These are phyloP conservation scores for Hypoxylon sp. DNA, from an alignment of 2,329 filamentous ascomycete species.

Conservation along the genomic window DNA sequence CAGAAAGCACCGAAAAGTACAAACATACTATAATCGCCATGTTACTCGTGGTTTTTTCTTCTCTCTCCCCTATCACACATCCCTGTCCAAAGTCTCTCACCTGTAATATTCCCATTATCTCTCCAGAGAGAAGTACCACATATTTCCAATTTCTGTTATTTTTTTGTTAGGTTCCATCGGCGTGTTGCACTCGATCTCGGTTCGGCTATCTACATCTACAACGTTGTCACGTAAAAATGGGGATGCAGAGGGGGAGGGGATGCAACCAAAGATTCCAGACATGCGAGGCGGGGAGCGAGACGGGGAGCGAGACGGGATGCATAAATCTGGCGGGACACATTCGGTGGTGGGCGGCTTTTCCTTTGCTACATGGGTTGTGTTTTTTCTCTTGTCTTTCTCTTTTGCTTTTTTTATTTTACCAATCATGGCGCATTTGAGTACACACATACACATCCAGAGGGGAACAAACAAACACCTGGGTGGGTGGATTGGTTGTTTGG, in stretches of 20 bases:
- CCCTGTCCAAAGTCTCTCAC: background rate
- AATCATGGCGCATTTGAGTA: slow-evolving; percentile 24
- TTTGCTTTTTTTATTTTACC: slow-evolving; percentile 33
- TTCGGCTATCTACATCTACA: slow-evolving; percentile 34
- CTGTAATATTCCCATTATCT: slow-evolving; percentile 13
- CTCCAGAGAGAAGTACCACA: slow-evolving; percentile 9
- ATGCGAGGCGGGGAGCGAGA: background rate
- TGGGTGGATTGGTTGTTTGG: too few species aligned
- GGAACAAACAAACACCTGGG: slow-evolving; percentile 20
- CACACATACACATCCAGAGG: slow-evolving; percentile 25
- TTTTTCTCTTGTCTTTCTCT: too few species aligned
- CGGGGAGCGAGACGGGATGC: slow-evolving; percentile 21
- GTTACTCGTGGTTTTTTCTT: background rate
- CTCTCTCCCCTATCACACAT: background rate
- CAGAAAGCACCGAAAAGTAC: slow-evolving; percentile 2
- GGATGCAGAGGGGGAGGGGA: background rate
- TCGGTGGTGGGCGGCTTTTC: slow-evolving; percentile 22
- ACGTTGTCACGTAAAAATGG: slow-evolving; percentile 11
- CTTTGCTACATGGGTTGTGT: too few species aligned
- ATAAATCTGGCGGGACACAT: slow-evolving; percentile 32
- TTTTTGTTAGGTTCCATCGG: slow-evolving; percentile 23
- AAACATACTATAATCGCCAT: background rate
- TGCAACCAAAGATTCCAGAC: background rate
- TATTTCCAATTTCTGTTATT: too few species aligned
- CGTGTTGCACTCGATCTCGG: slow-evolving; percentile 30